Conservation (phyloP, 2,329 filamentous ascomycete genomes). For the Trichophyton simii region DNA sequence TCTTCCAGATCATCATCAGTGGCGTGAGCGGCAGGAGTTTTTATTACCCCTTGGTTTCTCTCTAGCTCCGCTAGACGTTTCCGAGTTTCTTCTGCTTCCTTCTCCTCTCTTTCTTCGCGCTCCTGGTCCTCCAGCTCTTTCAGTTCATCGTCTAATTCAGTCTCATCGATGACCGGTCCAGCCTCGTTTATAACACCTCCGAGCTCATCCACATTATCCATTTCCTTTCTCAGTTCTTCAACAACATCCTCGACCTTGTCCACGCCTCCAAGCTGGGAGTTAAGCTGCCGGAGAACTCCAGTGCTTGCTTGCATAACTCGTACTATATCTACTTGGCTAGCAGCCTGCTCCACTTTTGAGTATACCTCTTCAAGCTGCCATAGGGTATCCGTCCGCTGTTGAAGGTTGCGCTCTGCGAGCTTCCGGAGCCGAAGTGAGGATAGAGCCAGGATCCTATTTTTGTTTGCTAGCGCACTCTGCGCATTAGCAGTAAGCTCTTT, state of each 20-base stretch:
- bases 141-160: constrained; percentile 77
- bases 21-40: constrained; percentile 17
- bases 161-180: constrained; percentile 53
- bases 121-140: constrained; percentile 57
- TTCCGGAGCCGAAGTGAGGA: constrained; percentile 74
- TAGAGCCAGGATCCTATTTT: constrained; percentile 63
- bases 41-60: constrained; percentile 21
- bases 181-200: constrained; percentile 60
- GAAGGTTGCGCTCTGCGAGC: constrained; percentile 59
- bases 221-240: constrained; percentile 64
- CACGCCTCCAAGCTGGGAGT: constrained; percentile 62
- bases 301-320: constrained; percentile 69
- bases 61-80: constrained; percentile 39
- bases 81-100: constrained; percentile 39
- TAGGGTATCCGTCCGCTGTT: constrained; percentile 59
- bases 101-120: constrained; percentile 34
- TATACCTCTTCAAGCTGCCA: constrained; percentile 74
- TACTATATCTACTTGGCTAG: constrained; percentile 72
- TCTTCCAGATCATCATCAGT: constrained; percentile 26
- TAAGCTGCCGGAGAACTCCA: constrained; percentile 57
- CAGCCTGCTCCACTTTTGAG: constrained; percentile 70
- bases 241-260: constrained; percentile 65
- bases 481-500: constrained; percentile 43
- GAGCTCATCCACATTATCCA: constrained; percentile 71
- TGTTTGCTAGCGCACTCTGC: constrained; percentile 55